Base-by-base conservation (phyloP, 2,329 filamentous ascomycete species). In the Dactylella cylindrospora region DNA sequence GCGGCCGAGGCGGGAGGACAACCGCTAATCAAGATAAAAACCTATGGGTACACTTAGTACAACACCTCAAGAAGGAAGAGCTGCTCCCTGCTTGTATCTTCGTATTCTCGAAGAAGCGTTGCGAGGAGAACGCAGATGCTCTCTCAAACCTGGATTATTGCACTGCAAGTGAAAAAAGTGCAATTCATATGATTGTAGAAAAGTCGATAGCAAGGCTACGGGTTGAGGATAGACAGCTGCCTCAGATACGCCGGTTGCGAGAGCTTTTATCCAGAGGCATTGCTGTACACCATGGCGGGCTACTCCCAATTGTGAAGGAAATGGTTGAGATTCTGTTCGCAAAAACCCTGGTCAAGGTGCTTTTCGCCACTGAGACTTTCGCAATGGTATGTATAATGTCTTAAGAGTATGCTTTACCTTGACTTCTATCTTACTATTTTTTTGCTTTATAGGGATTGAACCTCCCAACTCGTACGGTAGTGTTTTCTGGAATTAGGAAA, bases 351-450 rank as follows among this genome's bases (percentile, higher is more conserved):
- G 93, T 98, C 57, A 98, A 98, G 74, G 87, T 98, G 2, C 80
- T 98, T 1, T 98, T 98, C 70, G 93, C 93, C 0, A 98, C 93
- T 0, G 93, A 98, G 72, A 98, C 93, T 0, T 98, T 98, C 73
- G 93, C 93, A 28, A 98, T 98, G 90, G 65, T 66, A 57, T 41
- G 52, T 23, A 7, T 29, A 10, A 12, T 2, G 31, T 20, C n/a
- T n/a, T 33, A n/a, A 49, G 23, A 12, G 12, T 22, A n/a, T 31
- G 9, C n/a, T n/a, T 31, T 31, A n/a, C n/a, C 28, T 31, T 31
- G 28, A 10, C 22, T 15, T 35, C 13, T 25, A 36, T 55, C 1
- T 49, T 40, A 32, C 26, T 5, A 10, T 19, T 25, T 1, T 40
- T 9, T 31, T 9, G n/a, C 9, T 31, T 9, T 19, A 1, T 51